A percentile compares a stretch with the other conserved stretches of the same genome.
Conservation (phyloP, 345 rosid species). For the Litchi chinensis region DNA sequence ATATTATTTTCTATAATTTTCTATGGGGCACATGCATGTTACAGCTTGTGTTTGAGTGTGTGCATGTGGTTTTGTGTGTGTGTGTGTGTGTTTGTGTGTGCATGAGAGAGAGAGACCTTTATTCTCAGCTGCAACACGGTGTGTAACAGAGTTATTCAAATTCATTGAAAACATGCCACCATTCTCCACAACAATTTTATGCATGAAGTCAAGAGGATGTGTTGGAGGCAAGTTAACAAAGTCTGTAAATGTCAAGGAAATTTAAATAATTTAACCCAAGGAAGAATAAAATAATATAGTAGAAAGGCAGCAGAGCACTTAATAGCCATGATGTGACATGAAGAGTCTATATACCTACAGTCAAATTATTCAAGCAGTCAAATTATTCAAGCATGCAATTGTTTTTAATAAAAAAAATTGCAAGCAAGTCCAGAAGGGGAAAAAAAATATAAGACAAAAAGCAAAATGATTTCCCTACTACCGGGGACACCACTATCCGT, state of each 20-base stretch:
- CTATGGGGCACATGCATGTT: neutral
- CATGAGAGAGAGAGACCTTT: slow-evolving; percentile 61
- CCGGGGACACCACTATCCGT: neutral
- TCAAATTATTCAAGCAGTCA: neutral
- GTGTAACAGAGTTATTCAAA: slow-evolving; percentile 83
- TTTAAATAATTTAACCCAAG: neutral
- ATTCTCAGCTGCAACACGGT: slow-evolving; percentile 89
- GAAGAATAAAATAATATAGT: slow-evolving; percentile 14
- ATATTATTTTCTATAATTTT: neutral
- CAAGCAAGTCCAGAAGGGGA: neutral
- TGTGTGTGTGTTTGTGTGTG: slow-evolving; percentile 21
- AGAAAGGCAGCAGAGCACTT: neutral
- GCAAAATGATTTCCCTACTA: neutral
- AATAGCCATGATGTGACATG: slow-evolving; percentile 4
- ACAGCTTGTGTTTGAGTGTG: neutral
- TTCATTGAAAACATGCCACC: slow-evolving; percentile 97
- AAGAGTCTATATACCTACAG: neutral
- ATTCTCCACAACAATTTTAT: slow-evolving; percentile 88
- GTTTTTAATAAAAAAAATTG: neutral
- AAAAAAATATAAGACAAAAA: neutral
- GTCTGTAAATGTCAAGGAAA: slow-evolving; percentile 66
- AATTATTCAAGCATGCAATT: neutral
- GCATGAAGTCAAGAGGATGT: slow-evolving; percentile 66
- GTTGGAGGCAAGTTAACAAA: slow-evolving; percentile 75
- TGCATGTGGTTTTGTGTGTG: neutral